Evolutionary conservation across 177 flowering plant species (phyloP).

Genomic region (Telopea speciosissima): DNA sequence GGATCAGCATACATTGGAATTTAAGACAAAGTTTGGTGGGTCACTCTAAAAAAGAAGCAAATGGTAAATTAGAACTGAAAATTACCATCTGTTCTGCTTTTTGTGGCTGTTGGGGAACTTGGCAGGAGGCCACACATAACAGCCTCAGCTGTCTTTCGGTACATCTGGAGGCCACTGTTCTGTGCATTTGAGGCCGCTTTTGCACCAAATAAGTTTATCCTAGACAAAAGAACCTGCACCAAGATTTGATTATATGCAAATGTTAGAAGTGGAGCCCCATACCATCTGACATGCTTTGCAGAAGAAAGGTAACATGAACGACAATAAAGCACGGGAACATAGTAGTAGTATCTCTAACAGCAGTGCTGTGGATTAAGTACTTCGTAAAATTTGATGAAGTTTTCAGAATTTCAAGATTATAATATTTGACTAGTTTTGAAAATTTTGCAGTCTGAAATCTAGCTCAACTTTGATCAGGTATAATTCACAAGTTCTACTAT

Average conservation of each 20-base stretch:
- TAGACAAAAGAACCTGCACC: slow-evolving; percentile 75
- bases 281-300: slow-evolving; percentile 3
- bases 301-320: background rate
- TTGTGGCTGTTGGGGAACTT: slow-evolving; percentile 77
- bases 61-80: background rate
- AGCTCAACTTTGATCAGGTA: background rate
- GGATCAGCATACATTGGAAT: background rate
- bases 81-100: slow-evolving; percentile 75
- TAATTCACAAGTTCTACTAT: background rate
- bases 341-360: background rate
- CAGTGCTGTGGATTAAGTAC: background rate
- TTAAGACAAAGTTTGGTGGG: background rate
- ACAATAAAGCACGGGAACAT: background rate
- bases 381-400: background rate
- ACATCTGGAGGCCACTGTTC: slow-evolving; percentile 41
- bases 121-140: slow-evolving; percentile 87
- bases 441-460: too few relatives aligned
- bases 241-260: slow-evolving; percentile 8
- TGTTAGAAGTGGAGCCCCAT: background rate
- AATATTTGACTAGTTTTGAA: background rate
- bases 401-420: background rate
- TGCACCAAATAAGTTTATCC: slow-evolving; percentile 60
- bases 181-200: slow-evolving; percentile 31
- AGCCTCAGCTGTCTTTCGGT: slow-evolving; percentile 80
- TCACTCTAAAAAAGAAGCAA: background rate